Evolutionary conservation across 73 alveolate genomes (phyloP), one percentile per base, ranked within the genome.

Genomic region (Strombidium stylifer): DNA sequence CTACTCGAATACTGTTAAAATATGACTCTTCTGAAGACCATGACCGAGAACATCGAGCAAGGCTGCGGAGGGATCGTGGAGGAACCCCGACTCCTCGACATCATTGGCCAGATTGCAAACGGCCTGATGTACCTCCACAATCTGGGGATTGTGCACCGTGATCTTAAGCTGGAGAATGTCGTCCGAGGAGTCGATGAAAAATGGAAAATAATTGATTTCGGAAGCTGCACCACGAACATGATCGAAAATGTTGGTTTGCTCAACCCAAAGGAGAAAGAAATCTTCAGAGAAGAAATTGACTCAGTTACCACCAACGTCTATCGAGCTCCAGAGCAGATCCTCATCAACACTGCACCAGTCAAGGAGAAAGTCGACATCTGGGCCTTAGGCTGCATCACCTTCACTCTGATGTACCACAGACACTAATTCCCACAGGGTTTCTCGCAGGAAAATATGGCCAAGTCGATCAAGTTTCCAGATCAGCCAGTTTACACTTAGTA

Each of bases 251-350:
- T n/a, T n/a, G n/a, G 28, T 8, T 49, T 18, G 19, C 48, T 1
- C n/a, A 32, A 81, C 71, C 39, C 56, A 57, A 7, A 85, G 87
- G 66, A 85, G 40, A 42, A 82, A 16, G 82, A 76, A 18, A 58
- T 55, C 24, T 73, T 85, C 54, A 79, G 84, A 52, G 94, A 92
- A 42, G 88, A 83, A 20, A 81, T 83, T 46, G 96, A 90, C 41
- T 83, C 83, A 48, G 65, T 61, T 30, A 86, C 99, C 4, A 90
- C 98, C 20, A 87, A 93, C 31, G 67, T 87, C 90, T 91, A 93
- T 58, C 19, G 97, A 40, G 97, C 98, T 10, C 99, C 99, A 6
- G 99, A 95, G 84, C 74, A 89, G 89, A 60, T 86, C 19, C 98
- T 93, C 54, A 64, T 91, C n/a, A 84, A 80, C 68, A 52, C 87